Evolutionary conservation across 176 grass and related monocot genomes (phyloP), one percentile per base, ranked within the genome.

Genomic region (Triticum monococcum): DNA sequence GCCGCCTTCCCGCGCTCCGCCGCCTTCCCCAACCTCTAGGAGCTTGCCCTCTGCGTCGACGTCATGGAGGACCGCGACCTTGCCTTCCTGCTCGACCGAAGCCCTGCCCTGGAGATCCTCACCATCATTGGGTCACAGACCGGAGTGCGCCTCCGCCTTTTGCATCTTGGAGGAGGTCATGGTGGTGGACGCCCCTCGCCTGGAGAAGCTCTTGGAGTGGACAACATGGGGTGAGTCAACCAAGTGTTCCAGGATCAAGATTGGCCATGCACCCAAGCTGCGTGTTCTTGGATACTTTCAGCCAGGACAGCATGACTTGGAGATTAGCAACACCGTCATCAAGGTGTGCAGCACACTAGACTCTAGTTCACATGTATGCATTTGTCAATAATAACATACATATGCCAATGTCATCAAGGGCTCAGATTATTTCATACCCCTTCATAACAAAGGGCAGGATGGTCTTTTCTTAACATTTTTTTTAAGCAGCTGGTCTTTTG

Each of bases 61-160:
- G 11, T 0, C 9, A 12, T 72, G 35, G 4, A 72, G 35, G 36
- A 72, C 5, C 68, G 68, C 20, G 36, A 72, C 36, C 20, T 72
- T 36, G 10, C 22, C 36, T 72, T 72, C 36, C 68, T 72, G 10
- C 68, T 72, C 68, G 68, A 72, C 36, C 23, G 68, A 72, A 6
- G 35, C 68, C 68, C 68, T 2, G n/a, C 38, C 68, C 68, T 72
- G 68, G 68, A 72, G 68, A 72, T 5, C 68, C 68, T 72, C 68
- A 41, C 68, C 38, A 72, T 72, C 10, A 5, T 72, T 72, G 18
- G 32, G 17, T 23, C 9, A 22, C 68, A 72, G 68, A 23, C 10
- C 20, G 20, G 68, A 41, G 20, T 72, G 20, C 20, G 36, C 36
- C 36, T 72, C 35, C 35, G 35, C 18, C 68, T 71, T 40, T 5